phyloP scores from a whole-genome alignment of 1,139 yeast genomes.

The Suhomyces ambrosiae region DNA sequence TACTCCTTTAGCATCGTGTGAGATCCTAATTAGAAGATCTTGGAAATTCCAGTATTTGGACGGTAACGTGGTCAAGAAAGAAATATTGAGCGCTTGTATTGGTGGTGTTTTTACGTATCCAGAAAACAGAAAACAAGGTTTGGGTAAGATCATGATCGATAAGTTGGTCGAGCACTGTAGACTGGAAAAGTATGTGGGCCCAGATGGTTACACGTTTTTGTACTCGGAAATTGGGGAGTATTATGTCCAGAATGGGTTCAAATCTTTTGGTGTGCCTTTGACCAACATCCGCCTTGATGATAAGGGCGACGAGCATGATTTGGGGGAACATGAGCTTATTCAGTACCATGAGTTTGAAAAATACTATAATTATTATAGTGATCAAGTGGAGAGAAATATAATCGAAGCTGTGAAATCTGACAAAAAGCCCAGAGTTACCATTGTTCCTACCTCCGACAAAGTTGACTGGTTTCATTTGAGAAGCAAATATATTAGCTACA shows the following conservation, averaged over 20 bases:
- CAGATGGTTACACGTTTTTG: slow-evolving; percentile 50
- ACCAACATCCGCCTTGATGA: slow-evolving; percentile 23
- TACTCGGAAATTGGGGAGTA: slow-evolving; percentile 77
- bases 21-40: slow-evolving; percentile 38
- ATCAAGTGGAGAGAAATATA: slow-evolving; percentile 24
- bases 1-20: slow-evolving; percentile 37
- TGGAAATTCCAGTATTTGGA: slow-evolving; percentile 25
- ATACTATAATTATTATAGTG: slow-evolving; percentile 26
- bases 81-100: slow-evolving; percentile 23
- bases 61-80: slow-evolving; percentile 23
- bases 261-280: slow-evolving; percentile 49
- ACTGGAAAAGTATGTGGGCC: slow-evolving; percentile 25
- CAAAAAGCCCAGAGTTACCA: slow-evolving; percentile 31
- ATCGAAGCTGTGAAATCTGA: slow-evolving; percentile 24
- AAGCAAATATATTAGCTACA: slow-evolving; percentile 39
- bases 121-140: slow-evolving; percentile 62
- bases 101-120: slow-evolving; percentile 52
- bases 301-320: slow-evolving; percentile 11
- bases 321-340: slow-evolving; percentile 20
- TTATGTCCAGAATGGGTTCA: slow-evolving; percentile 61
- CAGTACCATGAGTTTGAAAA: slow-evolving; percentile 36
- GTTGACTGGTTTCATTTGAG: slow-evolving; percentile 51
- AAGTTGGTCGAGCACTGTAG: slow-evolving; percentile 35
- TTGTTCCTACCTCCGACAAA: slow-evolving; percentile 32
- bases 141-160: slow-evolving; percentile 63